Percentiles rank a stretch among this genome's conserved stretches.
phyloP scores from a whole-genome alignment of 495 filamentous ascomycete genomes.

The Alectoria sarmentosa region DNA sequence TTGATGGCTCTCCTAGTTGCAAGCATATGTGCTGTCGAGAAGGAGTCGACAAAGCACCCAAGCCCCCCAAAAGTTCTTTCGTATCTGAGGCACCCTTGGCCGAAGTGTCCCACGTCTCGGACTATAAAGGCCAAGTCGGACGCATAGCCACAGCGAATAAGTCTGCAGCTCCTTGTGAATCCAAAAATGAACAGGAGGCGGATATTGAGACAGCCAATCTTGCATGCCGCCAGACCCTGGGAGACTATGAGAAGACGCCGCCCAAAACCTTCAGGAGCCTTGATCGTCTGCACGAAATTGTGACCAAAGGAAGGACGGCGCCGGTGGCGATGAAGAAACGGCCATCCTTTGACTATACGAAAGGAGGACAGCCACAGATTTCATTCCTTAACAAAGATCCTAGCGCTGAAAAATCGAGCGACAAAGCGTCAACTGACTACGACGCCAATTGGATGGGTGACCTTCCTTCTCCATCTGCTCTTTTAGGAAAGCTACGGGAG shows the following conservation, averaged over 20 bases:
- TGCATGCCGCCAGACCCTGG: constrained; percentile 24
- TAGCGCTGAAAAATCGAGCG: neutral
- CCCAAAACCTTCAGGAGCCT: constrained; percentile 30
- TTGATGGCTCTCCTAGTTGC: constrained; percentile 39
- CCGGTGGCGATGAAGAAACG: constrained; percentile 30
- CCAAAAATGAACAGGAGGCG: constrained; percentile 8
- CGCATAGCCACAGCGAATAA: constrained; percentile 19
- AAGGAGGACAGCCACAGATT: constrained; percentile 21
- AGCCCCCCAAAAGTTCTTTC: constrained; percentile 37
- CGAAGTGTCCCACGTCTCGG: neutral
- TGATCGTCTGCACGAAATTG: constrained; percentile 32
- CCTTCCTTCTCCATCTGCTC: constrained; percentile 37
- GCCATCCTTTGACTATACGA: constrained; percentile 29
- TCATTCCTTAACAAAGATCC: constrained; percentile 13
- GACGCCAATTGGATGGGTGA: constrained; percentile 34
- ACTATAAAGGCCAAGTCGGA: neutral
- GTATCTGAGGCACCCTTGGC: constrained; percentile 14
- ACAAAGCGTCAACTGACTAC: constrained; percentile 33
- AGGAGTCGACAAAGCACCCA: constrained; percentile 72
- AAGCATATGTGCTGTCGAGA: constrained; percentile 88
- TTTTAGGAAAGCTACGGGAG: constrained; percentile 17
- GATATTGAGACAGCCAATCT: constrained; percentile 32
- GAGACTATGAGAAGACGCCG: constrained; percentile 23
- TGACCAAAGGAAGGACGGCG: constrained; percentile 23
- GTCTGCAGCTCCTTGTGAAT: neutral